Evolutionary conservation across 2,329 filamentous ascomycete genomes (phyloP).

Genomic region (Nemania sp.): DNA sequence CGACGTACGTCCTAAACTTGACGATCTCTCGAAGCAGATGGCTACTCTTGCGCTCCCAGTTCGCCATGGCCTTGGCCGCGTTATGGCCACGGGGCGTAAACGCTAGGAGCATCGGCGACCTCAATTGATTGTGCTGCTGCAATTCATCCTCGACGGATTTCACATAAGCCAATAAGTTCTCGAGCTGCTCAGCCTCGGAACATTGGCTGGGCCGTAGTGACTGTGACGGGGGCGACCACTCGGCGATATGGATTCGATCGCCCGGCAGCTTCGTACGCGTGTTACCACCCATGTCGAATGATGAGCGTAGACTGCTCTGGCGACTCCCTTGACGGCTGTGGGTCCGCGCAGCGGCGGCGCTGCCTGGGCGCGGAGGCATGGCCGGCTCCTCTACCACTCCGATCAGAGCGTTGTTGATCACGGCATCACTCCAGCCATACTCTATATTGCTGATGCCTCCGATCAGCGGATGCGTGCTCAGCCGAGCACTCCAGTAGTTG

Average conservation of each 20-base stretch:
- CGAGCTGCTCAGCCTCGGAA: constrained; percentile 79
- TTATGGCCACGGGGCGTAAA: constrained; percentile 87
- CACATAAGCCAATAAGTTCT: constrained; percentile 76
- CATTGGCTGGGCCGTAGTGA: constrained; percentile 84
- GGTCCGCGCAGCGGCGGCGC: constrained; percentile 51
- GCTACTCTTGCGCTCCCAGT: constrained; percentile 95
- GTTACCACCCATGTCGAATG: constrained; percentile 66
- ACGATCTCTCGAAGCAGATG: constrained; percentile 93
- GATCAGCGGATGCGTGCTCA: constrained; percentile 90
- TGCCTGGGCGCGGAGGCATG: constrained; percentile 54
- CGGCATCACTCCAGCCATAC: constrained; percentile 90
- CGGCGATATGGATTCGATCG: constrained; percentile 80
- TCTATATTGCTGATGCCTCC: constrained; percentile 97
- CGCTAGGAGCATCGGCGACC: constrained; percentile 83
- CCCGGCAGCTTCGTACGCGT: constrained; percentile 74
- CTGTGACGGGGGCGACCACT: constrained; percentile 88
- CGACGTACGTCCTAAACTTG: constrained; percentile 95
- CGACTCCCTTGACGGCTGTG: constrained; percentile 48
- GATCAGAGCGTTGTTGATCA: constrained; percentile 68
- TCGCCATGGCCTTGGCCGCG: constrained; percentile 81
- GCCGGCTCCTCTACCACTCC: constrained; percentile 55
- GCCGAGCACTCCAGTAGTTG: constrained; percentile 95
- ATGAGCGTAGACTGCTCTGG: constrained; percentile 57
- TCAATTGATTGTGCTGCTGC: constrained; percentile 83
- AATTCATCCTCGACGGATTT: constrained; percentile 84